Evolutionary conservation across 1,284 basidiomycete genomes (phyloP), one percentile per base, ranked within the genome.

Genomic region (Cutaneotrichosporon sp.): DNA sequence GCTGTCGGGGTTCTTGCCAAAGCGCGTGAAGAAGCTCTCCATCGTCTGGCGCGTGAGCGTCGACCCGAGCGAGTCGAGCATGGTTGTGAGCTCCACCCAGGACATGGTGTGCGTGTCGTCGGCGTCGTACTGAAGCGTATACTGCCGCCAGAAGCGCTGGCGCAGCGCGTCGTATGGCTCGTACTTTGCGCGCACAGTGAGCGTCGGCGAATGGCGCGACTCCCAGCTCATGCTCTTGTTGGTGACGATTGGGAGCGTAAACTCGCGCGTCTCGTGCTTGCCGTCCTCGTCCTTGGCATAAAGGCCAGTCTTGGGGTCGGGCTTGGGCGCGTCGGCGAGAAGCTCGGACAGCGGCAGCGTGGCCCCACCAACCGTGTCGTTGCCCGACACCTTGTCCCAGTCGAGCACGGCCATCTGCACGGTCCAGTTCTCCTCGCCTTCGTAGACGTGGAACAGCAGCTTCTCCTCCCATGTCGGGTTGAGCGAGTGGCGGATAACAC

Each of bases 381-480:
- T 94, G 3, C 86, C 84, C 21, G 84, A 86, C 10, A 93, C 79
- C 68, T 72, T 53, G 74, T 96, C 92, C 92, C 92, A 97, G 69
- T 97, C 92, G 36, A 92, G 83, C 1, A 96, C 83, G 0, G 84
- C 83, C 52, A 94, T 83, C 62, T 88, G 83, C 17, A 92, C 79
- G 50, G 85, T 83, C 77, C 84, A 90, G 1, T 80, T 68, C 9
- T 82, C 83, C 71, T 98, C 94, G 66, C 92, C 89, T 8, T 85
- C 79, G 21, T 90, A 83, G 4, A 97, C 93, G 70, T 97, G 93
- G 79, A 97, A 97, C 18, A 97, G 80, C 2, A 98, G 79, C 73
- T 94, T 94, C 76, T 97, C 92, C 62, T 97, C 88, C 90, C 93
- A 98, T 0, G 81, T 80, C 0, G 94, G 94, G 69, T 90, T 91